Evolutionary conservation across 2,329 filamentous ascomycete species (phyloP).

Genomic region (Fusarium tuaranense): DNA sequence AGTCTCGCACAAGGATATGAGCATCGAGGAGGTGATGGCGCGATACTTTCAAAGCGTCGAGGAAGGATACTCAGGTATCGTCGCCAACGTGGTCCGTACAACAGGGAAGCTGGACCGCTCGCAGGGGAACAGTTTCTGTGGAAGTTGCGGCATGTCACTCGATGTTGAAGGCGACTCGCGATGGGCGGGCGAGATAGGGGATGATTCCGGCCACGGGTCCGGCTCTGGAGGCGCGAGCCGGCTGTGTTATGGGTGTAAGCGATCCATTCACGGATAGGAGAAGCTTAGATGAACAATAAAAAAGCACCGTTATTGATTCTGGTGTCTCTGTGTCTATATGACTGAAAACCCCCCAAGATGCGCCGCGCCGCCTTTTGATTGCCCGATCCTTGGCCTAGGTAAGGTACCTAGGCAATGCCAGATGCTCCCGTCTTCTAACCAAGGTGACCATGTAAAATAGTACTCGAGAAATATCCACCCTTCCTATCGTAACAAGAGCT

Average conservation of each 20-base stretch:
- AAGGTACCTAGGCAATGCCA: slow-evolving; percentile 21
- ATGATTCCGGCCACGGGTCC: slow-evolving; percentile 45
- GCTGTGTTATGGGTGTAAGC: slow-evolving; percentile 81
- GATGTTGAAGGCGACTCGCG: slow-evolving; percentile 72
- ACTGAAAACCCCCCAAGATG: slow-evolving; percentile 39
- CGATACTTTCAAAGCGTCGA: slow-evolving; percentile 89
- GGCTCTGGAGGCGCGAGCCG: slow-evolving; percentile 25
- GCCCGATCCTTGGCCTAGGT: slow-evolving; percentile 36
- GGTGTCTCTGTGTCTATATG: slow-evolving; percentile 29
- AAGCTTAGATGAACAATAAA: slow-evolving; percentile 28
- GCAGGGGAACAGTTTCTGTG: slow-evolving; percentile 62
- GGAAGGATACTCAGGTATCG: slow-evolving; percentile 87
- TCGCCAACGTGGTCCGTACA: slow-evolving; percentile 94
- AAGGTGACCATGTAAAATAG: slow-evolving; percentile 23
- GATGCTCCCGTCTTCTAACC: slow-evolving; percentile 34
- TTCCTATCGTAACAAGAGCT: slow-evolving; percentile 28
- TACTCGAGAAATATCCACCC: slow-evolving; percentile 14
- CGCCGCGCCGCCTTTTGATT: slow-evolving; percentile 43
- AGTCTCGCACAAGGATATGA: slow-evolving; percentile 79
- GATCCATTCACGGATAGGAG: slow-evolving; percentile 67
- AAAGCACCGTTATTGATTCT: slow-evolving; percentile 16
- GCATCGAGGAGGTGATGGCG: slow-evolving; percentile 90
- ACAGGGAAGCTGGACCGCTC: slow-evolving; percentile 79
- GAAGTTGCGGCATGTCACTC: slow-evolving; percentile 77
- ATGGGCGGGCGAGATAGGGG: slow-evolving; percentile 72